Evolutionary conservation across 139 green algal genomes (phyloP).

Genomic region (Tetradesmus lagerheimii): DNA sequence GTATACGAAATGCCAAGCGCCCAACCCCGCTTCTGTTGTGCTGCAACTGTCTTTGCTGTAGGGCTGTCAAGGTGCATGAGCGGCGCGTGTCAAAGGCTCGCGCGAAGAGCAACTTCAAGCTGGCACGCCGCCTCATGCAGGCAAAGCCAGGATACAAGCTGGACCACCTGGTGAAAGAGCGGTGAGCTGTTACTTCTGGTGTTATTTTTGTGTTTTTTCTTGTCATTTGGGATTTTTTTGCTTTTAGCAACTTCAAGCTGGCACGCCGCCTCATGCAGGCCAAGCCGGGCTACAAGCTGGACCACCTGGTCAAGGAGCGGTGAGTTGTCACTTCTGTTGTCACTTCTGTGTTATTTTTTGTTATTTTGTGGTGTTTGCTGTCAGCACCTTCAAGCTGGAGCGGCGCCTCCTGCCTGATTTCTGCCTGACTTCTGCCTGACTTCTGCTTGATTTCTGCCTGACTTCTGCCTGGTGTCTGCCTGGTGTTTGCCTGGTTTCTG

Average conservation of each 20-base stretch:
- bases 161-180: conserved; percentile 96
- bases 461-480: no score
- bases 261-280: conserved; percentile 70
- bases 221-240: neutral
- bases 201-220: neutral
- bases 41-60: conserved; percentile 27
- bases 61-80: conserved; percentile 71
- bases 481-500: no score
- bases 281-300: conserved; percentile 85
- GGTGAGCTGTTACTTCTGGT: conserved; percentile 55
- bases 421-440: conserved; percentile 77
- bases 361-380: conserved; percentile 55
- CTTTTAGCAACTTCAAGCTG: conserved; percentile 68
- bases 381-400: no score
- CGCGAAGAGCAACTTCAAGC: conserved; percentile 81
- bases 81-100: conserved; percentile 83
- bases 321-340: conserved; percentile 17
- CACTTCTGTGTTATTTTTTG: no score
- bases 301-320: conserved; percentile 96
- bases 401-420: no score
- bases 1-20: no score
- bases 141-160: conserved; percentile 84
- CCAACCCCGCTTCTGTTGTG: no score
- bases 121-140: conserved; percentile 75
- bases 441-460: no score